Base-by-base conservation (phyloP, 768 basidiomycete genomes). In the Tubosaeta sp. region DNA sequence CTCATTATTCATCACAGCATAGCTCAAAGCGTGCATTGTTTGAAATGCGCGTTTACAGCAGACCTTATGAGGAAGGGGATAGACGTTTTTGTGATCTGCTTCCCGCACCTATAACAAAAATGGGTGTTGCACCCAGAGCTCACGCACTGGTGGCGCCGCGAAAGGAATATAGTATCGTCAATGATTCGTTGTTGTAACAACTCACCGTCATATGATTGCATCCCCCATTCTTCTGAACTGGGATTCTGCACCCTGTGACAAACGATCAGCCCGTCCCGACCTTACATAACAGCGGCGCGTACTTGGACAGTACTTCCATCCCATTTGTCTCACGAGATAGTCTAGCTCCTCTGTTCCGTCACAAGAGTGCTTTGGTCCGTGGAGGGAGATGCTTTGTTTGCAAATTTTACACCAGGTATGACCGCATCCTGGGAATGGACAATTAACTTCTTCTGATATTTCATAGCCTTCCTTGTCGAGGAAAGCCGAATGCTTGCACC, bases 251-350 rank as follows among this genome's bases (percentile, higher is more conserved):
- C 27, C 71, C 76, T 75, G 55, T 2, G 29, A 31, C 16, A 3
- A 17, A 37, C 14, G 7, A 45, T 16, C 22, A 17, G 60, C 13
- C 32, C 22, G 38, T 25, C 39, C 19, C 16, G 16, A 43, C 29
- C 5, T 37, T 14, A 10, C 8, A 22, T 22, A 33, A 12, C 2
- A 12, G 33, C 27, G 4, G 14, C 12, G 52, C 72, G 58, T 59
- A 71, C 84, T 80, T 52, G 85, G 79, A 62, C 84, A 86, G 51
- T 76, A 72, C 54, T 79, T 83, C 84, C 84, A 86, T 6, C 83
- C 83, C 50, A 73, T 68, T 46, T 71, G 61, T 33, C 59, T 63
- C 73, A 83, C 79, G 31, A 82, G 62, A 39, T 72, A 65, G 7
- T 76, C 71, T 12, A 85, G 69, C 55, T 84, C 84, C 10, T 73